These are phyloP conservation scores for Wickerhamomyces sp. DNA, from an alignment of 1,139 yeast genomes.

Conservation along the genomic window DNA sequence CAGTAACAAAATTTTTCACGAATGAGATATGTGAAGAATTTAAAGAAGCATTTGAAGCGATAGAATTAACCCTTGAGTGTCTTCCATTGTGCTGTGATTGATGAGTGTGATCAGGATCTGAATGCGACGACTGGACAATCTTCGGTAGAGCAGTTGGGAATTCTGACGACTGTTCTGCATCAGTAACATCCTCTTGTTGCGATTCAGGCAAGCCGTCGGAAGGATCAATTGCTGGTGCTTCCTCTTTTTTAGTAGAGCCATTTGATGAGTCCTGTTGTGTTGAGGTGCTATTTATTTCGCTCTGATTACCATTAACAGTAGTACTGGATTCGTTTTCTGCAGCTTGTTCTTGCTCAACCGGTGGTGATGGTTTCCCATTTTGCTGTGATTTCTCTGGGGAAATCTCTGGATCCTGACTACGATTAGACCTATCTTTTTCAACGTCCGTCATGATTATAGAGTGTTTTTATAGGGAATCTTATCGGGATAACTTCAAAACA, in stretches of 20 bases:
- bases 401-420: no score
- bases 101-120: background rate
- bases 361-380: no score
- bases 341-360: no score
- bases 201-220: constrained; percentile 4
- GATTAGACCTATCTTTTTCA: no score
- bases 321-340: no score
- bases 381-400: no score
- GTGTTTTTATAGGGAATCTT: no score
- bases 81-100: constrained; percentile 9
- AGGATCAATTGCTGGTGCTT: background rate
- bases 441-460: no score
- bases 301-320: no score
- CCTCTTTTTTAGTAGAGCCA: background rate
- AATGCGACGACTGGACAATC: constrained; percentile 7
- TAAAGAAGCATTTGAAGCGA: constrained; percentile 16
- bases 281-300: no score
- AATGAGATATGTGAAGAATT: constrained; percentile 27
- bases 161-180: constrained; percentile 11
- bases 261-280: background rate
- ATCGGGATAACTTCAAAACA: background rate
- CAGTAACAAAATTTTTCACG: constrained; percentile 43
- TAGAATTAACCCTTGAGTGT: constrained; percentile 19
- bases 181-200: constrained; percentile 16
- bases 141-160: constrained; percentile 19